Evolutionary conservation across 441 rosid species (phyloP).

Genomic region (Populus hybrid): DNA sequence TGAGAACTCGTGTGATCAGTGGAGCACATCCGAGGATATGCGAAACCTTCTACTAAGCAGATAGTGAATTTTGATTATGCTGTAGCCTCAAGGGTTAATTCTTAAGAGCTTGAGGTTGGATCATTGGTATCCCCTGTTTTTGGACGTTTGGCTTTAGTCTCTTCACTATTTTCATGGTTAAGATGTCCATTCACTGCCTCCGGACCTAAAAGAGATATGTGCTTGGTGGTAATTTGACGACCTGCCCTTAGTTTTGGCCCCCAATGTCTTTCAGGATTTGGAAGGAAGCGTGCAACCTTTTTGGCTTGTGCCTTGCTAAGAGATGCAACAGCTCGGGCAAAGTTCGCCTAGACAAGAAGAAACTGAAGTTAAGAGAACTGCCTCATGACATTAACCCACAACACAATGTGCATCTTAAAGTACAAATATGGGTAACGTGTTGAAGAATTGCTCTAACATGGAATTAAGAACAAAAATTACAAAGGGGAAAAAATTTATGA

Average conservation of each 20-base stretch:
- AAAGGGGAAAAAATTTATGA: not conserved
- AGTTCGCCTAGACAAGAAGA: conserved; percentile 63
- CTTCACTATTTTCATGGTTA: conserved; percentile 41
- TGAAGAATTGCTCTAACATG: not conserved
- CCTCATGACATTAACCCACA: not conserved
- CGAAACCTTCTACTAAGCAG: not conserved
- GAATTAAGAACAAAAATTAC: not conserved
- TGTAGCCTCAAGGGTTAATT: not conserved
- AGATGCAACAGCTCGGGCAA: conserved; percentile 80
- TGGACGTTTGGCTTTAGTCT: conserved; percentile 47
- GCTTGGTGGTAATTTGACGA: conserved; percentile 90
- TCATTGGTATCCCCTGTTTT: conserved; percentile 44
- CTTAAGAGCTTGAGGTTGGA: conserved; percentile 12
- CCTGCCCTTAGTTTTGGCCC: conserved; percentile 98
- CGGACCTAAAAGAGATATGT: conserved; percentile 83
- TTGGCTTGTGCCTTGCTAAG: conserved; percentile 94
- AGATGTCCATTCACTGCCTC: conserved; percentile 84
- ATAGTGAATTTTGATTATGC: not conserved
- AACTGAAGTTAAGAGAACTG: not conserved
- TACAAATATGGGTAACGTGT: not conserved
- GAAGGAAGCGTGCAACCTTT: conserved; percentile 88
- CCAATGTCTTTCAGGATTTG: conserved; percentile 98
- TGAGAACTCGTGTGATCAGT: not conserved
- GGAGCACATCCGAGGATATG: not conserved
- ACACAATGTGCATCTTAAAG: not conserved